phyloP scores from a whole-genome alignment of 345 rosid species.

The Moricandia moricandioides region DNA sequence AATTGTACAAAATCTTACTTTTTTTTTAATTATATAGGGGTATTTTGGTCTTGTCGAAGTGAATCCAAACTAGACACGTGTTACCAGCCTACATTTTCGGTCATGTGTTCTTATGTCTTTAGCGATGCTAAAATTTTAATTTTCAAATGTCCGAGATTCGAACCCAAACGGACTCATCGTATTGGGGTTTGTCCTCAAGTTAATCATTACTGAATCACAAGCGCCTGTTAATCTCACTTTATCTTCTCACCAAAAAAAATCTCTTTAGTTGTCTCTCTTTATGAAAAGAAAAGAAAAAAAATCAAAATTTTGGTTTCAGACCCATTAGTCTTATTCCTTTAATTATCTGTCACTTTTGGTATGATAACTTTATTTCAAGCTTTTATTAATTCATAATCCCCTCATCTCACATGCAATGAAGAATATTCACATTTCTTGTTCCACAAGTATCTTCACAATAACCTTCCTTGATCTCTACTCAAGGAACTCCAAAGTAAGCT shows the following conservation, averaged over 20 bases:
- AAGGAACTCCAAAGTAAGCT: conserved; percentile 28
- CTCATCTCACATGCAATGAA: conserved; percentile 26
- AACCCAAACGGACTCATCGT: too few species aligned
- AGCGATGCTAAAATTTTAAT: too few species aligned
- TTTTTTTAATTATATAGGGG: too few species aligned
- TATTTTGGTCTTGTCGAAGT: too few species aligned
- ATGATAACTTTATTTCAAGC: neutral
- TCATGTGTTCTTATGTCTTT: too few species aligned
- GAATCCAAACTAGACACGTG: too few species aligned
- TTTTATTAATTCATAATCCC: conserved; percentile 24
- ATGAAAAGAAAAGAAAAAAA: conserved; percentile 39
- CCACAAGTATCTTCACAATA: conserved; percentile 27
- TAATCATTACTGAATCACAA: too few species aligned
- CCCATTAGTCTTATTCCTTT: conserved; percentile 26
- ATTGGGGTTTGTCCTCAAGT: too few species aligned
- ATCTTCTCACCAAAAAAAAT: conserved; percentile 35
- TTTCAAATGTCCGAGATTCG: too few species aligned
- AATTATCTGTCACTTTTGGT: conserved; percentile 33
- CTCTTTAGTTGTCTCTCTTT: conserved; percentile 38
- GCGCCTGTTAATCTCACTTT: too few species aligned
- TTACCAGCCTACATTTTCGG: too few species aligned
- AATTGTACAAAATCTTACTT: conserved; percentile 31
- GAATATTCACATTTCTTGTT: conserved; percentile 39
- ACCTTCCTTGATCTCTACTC: conserved; percentile 40
- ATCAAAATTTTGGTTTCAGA: conserved; percentile 21